A percentile compares a stretch with the other conserved stretches of the same genome.
phyloP scores from a whole-genome alignment of 768 basidiomycete genomes.

The Suillus ampliporus region DNA sequence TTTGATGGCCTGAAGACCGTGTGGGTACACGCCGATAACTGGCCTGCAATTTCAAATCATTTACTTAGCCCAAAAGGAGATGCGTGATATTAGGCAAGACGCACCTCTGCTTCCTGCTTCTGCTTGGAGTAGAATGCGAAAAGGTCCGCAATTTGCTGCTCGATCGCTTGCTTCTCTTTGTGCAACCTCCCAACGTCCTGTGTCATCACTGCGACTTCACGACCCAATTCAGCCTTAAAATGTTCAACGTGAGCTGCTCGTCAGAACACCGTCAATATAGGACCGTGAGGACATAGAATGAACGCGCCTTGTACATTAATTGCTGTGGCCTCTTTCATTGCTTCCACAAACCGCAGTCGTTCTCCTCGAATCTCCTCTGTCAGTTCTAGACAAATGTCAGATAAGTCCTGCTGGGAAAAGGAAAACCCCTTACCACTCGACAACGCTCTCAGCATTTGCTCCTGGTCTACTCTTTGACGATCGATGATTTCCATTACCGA shows the following conservation, averaged over 20 bases:
- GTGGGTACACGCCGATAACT: conserved; percentile 30
- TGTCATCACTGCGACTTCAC: conserved; percentile 76
- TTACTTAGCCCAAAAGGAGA: conserved; percentile 1
- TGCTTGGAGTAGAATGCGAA: conserved; percentile 77
- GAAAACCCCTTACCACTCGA: conserved; percentile 57
- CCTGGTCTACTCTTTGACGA: conserved; percentile 75
- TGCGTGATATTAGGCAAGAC: conserved; percentile 8
- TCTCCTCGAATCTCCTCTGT: conserved; percentile 87
- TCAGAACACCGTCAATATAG: conserved; percentile 9
- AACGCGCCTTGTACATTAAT: conserved; percentile 80
- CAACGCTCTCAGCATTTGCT: conserved; percentile 66
- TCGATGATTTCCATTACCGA: conserved; percentile 67
- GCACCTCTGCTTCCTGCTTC: conserved; percentile 47
- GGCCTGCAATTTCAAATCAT: conserved; percentile 21
- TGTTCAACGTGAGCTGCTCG: conserved; percentile 80
- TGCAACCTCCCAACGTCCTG: conserved; percentile 74
- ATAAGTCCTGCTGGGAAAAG: conserved; percentile 2
- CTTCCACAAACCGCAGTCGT: conserved; percentile 84
- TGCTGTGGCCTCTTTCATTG: conserved; percentile 92
- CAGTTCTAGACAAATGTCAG: conserved; percentile 55
- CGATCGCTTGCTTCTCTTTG: conserved; percentile 65
- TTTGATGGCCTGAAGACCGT: conserved; percentile 26
- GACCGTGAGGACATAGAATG: background rate
- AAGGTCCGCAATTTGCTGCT: conserved; percentile 74
- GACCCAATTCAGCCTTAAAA: conserved; percentile 80